Conservation (phyloP, 2,329 filamentous ascomycete species). For the Diaporthe citrichinensis region DNA sequence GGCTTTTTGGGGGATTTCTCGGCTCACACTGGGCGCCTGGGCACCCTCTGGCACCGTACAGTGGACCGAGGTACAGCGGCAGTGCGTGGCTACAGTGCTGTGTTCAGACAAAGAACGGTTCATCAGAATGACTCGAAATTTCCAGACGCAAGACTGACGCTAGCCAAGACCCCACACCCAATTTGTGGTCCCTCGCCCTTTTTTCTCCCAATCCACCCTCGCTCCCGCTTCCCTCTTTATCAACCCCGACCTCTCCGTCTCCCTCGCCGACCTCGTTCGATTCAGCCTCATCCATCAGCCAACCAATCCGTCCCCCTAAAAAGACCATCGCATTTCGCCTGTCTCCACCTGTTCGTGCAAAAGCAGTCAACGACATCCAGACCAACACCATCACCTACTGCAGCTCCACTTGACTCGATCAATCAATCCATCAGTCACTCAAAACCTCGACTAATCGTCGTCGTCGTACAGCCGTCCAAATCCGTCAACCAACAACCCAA, state of each 20-base stretch:
- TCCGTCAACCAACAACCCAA: constrained; percentile 12
- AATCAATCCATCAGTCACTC: not conserved
- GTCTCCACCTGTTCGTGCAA: constrained; percentile 30
- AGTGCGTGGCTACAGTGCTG: not conserved
- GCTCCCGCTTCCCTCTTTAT: constrained; percentile 12
- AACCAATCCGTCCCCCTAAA: constrained; percentile 15
- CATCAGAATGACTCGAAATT: constrained; percentile 35
- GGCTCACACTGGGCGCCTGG: not conserved
- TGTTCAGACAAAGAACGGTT: not conserved
- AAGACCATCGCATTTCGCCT: constrained; percentile 9
- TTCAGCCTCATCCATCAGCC: constrained; percentile 19
- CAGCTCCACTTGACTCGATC: constrained; percentile 26
- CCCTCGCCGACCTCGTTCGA: constrained; percentile 20
- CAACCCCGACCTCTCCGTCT: constrained; percentile 31
- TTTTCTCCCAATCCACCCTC: not conserved
- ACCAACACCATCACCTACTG: not conserved
- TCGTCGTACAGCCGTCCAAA: not conserved
- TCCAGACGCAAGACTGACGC: constrained; percentile 28
- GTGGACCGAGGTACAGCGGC: not conserved
- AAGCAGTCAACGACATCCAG: constrained; percentile 6
- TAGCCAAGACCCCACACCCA: constrained; percentile 22
- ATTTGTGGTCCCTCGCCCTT: constrained; percentile 14
- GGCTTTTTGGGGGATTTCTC: not conserved
- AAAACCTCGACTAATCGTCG: not conserved
- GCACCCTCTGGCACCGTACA: not conserved